These are phyloP conservation scores for Cylindrotheca closterium DNA, from an alignment of 108 stramenopile genomes.

Conservation along the genomic window DNA sequence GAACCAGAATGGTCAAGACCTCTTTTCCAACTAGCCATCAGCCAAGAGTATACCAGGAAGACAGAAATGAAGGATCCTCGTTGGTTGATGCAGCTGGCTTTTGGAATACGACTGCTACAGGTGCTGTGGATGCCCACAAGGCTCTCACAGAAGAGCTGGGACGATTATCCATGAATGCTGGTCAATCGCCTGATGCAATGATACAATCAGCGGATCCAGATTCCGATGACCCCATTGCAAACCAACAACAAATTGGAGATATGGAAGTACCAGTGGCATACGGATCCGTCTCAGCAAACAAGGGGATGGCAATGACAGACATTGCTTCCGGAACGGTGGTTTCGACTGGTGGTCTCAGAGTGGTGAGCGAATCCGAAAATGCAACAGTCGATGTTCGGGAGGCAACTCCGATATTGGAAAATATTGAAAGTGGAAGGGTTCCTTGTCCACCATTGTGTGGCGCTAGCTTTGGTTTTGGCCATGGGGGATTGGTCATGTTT, in stretches of 20 bases:
- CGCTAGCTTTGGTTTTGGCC: conserved; percentile 61
- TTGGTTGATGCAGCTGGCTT: conserved; percentile 30
- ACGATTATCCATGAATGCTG: neutral
- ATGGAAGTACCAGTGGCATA: conserved; percentile 48
- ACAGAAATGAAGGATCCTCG: conserved; percentile 23
- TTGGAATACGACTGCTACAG: neutral
- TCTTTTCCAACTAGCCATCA: conserved; percentile 10
- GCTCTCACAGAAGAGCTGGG: neutral
- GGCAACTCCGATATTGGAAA: conserved; percentile 28
- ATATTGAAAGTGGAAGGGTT: conserved; percentile 42
- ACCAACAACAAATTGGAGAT: conserved; percentile 5
- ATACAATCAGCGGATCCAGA: neutral
- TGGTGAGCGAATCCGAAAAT: conserved; percentile 9
- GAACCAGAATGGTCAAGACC: conserved; percentile 4
- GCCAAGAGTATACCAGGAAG: conserved; percentile 22
- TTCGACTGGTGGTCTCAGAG: conserved; percentile 18
- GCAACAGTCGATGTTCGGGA: conserved; percentile 29
- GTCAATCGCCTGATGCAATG: neutral
- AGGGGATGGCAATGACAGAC: conserved; percentile 23
- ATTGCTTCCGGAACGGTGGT: conserved; percentile 11
- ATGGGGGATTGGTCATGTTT: conserved; percentile 61
- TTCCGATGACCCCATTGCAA: neutral
- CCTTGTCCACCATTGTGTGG: conserved; percentile 82
- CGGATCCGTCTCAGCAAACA: conserved; percentile 20
- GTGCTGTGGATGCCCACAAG: neutral